Percentiles rank a stretch among this genome's conserved stretches.
Evolutionary conservation across 352 stramenopile species (phyloP).

Genomic region (Globisporangium perplexum): DNA sequence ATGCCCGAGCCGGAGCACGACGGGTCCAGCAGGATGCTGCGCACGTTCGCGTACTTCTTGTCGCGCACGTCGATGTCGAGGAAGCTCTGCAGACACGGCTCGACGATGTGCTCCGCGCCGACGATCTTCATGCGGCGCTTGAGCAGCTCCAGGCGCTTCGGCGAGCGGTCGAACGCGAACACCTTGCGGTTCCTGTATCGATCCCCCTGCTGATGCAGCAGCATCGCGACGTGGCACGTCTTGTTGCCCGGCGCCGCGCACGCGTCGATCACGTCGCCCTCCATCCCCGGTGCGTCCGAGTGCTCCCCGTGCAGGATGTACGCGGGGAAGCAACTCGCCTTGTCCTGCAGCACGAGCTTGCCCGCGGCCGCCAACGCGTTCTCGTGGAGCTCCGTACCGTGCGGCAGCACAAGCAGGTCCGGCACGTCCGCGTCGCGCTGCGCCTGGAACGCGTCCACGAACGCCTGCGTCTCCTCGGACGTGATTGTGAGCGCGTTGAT

Average conservation of each 20-base stretch:
- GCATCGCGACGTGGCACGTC: constrained; percentile 95
- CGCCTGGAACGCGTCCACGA: constrained; percentile 39
- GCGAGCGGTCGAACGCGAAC: constrained; percentile 92
- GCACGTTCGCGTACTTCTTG: constrained; percentile 82
- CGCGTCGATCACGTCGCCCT: constrained; percentile 93
- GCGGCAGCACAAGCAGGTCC: constrained; percentile 90
- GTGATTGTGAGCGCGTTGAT: constrained; percentile 89
- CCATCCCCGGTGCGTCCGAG: constrained; percentile 25
- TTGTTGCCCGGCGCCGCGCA: constrained; percentile 99
- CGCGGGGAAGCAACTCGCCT: constrained; percentile 96
- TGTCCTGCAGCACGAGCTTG: constrained; percentile 95
- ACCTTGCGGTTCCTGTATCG: constrained; percentile 67
- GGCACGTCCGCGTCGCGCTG: constrained; percentile 85
- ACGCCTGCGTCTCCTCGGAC: constrained; percentile 34
- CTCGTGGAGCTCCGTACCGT: constrained; percentile 82
- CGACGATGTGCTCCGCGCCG: constrained; percentile 65
- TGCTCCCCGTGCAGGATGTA: constrained; percentile 88
- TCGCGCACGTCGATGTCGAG: constrained; percentile 78
- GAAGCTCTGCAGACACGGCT: constrained; percentile 91
- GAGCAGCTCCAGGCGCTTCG: constrained; percentile 85
- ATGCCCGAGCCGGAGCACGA: constrained; percentile 97
- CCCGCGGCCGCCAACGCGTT: constrained; percentile 76
- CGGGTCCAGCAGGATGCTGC: constrained; percentile 93
- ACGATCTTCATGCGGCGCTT: constrained; percentile 83
- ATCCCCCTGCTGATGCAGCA: constrained; percentile 69